Conservation (phyloP, 495 filamentous ascomycete species). For the Aspergillus steynii region DNA sequence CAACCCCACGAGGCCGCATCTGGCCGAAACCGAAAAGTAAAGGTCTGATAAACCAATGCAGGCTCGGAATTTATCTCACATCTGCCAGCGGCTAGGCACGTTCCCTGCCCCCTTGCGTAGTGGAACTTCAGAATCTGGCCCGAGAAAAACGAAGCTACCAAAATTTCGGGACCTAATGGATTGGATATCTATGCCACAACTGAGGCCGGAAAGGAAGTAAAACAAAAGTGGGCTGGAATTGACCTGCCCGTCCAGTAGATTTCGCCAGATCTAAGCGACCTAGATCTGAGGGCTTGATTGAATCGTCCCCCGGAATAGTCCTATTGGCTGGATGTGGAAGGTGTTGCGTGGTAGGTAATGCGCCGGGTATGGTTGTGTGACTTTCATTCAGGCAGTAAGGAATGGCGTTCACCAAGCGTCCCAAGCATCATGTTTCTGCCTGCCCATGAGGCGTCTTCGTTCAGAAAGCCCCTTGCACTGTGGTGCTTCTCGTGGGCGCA, state of each 20-base stretch:
- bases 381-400: not conserved
- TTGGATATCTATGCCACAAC: not conserved
- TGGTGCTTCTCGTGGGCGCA: not conserved
- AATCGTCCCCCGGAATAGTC: not conserved
- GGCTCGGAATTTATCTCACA: too few species aligned
- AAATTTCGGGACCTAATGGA: not conserved
- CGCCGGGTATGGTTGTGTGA: not conserved
- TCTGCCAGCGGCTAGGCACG: too few species aligned
- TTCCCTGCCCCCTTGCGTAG: too few species aligned
- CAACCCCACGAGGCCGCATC: too few species aligned
- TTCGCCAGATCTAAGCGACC: not conserved
- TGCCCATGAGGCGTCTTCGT: not conserved
- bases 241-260: not conserved
- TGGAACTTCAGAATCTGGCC: too few species aligned
- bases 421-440: not conserved
- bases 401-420: not conserved
- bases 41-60: too few species aligned
- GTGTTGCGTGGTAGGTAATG: not conserved
- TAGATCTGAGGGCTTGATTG: not conserved
- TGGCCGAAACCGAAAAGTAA: too few species aligned
- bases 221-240: not conserved
- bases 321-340: not conserved
- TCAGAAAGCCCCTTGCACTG: not conserved
- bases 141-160: too few species aligned
- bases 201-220: not conserved